Evolutionary conservation across 2,329 filamentous ascomycete species (phyloP).

Genomic region (Hortaea werneckii): DNA sequence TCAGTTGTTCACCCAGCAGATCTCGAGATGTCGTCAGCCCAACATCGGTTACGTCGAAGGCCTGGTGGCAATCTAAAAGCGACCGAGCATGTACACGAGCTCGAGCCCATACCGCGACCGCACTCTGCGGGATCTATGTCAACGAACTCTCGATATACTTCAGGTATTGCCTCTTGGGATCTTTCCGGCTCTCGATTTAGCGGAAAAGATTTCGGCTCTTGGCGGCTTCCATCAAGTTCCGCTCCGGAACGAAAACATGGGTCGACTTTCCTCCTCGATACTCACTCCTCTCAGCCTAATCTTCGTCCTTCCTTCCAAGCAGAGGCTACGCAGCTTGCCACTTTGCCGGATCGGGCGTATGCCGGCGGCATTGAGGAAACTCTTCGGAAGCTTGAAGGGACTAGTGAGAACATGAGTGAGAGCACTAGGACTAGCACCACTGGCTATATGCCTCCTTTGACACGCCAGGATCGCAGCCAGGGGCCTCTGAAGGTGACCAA

Average conservation of each 20-base stretch:
- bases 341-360: constrained; percentile 75
- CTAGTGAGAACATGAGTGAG: constrained; percentile 10
- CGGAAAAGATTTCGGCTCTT: constrained; percentile 5
- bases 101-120: constrained; percentile 31
- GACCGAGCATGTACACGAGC: constrained; percentile 36
- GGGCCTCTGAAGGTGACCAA: not conserved
- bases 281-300: constrained; percentile 46
- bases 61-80: constrained; percentile 41
- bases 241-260: constrained; percentile 10
- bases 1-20: constrained; percentile 32
- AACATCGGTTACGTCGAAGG: constrained; percentile 33
- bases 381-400: constrained; percentile 82
- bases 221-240: constrained; percentile 4
- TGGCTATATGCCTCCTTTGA: not conserved
- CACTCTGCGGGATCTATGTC: constrained; percentile 30
- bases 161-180: constrained; percentile 7
- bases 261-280: constrained; percentile 35
- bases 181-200: constrained; percentile 11
- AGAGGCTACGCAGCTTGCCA: constrained; percentile 76
- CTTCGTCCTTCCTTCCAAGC: constrained; percentile 68
- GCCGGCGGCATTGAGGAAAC: constrained; percentile 81
- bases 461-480: constrained; percentile 1
- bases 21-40: constrained; percentile 24
- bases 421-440: constrained; percentile 3
- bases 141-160: constrained; percentile 8